phyloP scores from a whole-genome alignment of 2,329 filamentous ascomycete species.

The Magnaporthiopsis poae region DNA sequence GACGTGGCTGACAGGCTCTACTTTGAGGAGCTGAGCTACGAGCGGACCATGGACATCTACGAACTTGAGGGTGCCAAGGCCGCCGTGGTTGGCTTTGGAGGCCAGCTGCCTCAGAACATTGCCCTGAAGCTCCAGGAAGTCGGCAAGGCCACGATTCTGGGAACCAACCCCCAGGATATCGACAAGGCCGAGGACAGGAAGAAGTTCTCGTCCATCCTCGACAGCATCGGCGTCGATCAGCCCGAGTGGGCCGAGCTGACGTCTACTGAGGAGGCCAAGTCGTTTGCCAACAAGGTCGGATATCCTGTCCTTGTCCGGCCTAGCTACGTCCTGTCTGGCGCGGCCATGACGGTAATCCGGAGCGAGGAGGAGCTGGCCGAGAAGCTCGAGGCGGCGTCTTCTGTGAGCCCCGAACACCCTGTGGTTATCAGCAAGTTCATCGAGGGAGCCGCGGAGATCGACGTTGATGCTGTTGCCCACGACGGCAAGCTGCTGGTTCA shows the following conservation, averaged over 20 bases:
- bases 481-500: slow-evolving; percentile 80
- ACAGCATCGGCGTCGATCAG: slow-evolving; percentile 93
- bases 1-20: slow-evolving; percentile 86
- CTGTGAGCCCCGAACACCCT: slow-evolving; percentile 89
- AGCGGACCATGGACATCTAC: slow-evolving; percentile 98
- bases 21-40: slow-evolving; percentile 93
- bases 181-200: slow-evolving; percentile 97
- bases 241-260: slow-evolving; percentile 96
- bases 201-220: slow-evolving; percentile 95
- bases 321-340: slow-evolving; percentile 90
- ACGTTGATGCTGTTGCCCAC: slow-evolving; percentile 85
- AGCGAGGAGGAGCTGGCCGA: slow-evolving; percentile 83
- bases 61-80: slow-evolving; percentile 77
- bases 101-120: slow-evolving; percentile 95
- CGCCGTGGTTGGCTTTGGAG: slow-evolving; percentile 90
- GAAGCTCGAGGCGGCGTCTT: slow-evolving; percentile 81
- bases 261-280: slow-evolving; percentile 76
- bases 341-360: slow-evolving; percentile 95
- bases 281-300: slow-evolving; percentile 72
- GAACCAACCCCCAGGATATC: slow-evolving; percentile 86
- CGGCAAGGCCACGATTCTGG: slow-evolving; percentile 80
- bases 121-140: slow-evolving; percentile 86
- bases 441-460: slow-evolving; percentile 89
- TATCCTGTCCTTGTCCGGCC: slow-evolving; percentile 95
- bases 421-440: slow-evolving; percentile 99